phyloP scores from a whole-genome alignment of 352 stramenopile species.

The Pythium utonaiense region DNA sequence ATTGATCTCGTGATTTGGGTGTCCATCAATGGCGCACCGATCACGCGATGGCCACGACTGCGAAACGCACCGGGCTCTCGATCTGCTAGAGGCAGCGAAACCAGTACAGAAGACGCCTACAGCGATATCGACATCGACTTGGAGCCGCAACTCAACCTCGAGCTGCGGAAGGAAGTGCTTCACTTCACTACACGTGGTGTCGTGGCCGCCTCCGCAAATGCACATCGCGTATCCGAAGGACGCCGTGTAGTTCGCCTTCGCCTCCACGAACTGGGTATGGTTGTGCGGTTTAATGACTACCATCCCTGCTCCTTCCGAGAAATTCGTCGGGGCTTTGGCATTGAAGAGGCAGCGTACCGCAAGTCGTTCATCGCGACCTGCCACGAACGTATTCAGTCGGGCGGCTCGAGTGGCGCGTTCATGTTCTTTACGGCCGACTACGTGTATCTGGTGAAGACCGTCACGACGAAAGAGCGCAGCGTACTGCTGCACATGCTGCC shows the following conservation, averaged over 20 bases:
- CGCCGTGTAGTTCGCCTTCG: conserved; percentile 66
- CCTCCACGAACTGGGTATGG: conserved; percentile 80
- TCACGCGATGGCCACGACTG: conserved; percentile 62
- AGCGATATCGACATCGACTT: conserved; percentile 82
- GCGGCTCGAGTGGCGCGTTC: conserved; percentile 87
- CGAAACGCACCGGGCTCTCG: too few species aligned
- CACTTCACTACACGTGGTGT: conserved; percentile 91
- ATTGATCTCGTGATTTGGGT: conserved; percentile 90
- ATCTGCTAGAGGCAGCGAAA: too few species aligned
- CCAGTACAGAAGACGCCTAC: conserved; percentile 59
- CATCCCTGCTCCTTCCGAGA: conserved; percentile 86
- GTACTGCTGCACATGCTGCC: conserved; percentile 86
- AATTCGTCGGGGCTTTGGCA: conserved; percentile 82
- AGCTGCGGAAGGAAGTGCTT: conserved; percentile 82
- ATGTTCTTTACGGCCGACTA: conserved; percentile 91
- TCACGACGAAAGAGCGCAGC: conserved; percentile 81
- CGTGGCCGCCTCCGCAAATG: conserved; percentile 68
- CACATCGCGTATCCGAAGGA: conserved; percentile 54
- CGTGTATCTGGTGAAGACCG: conserved; percentile 90
- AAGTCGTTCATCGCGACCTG: conserved; percentile 79
- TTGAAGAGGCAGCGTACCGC: conserved; percentile 83
- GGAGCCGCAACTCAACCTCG: conserved; percentile 87
- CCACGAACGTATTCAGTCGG: conserved; percentile 86
- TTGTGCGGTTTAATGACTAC: conserved; percentile 78
- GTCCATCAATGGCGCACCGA: conserved; percentile 78